Evolutionary conservation across 257 asterid species (phyloP).

Genomic region (Eustoma russellianum): DNA sequence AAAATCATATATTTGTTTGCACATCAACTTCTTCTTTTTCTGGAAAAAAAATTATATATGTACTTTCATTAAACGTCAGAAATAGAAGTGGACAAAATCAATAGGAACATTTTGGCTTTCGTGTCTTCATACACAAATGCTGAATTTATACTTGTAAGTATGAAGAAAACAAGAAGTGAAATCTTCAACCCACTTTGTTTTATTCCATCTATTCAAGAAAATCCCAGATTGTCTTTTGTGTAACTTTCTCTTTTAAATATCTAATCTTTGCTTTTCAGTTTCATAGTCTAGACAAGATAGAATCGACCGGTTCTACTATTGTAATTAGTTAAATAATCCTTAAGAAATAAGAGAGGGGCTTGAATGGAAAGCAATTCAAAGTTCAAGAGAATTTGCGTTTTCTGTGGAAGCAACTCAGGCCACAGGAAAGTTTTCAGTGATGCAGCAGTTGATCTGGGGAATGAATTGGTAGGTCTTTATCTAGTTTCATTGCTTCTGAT

Average conservation of each 20-base stretch:
- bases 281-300: constrained; percentile 1
- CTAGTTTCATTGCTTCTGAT: constrained; percentile 9
- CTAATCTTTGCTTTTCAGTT: constrained; percentile 9
- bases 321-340: constrained; percentile 4
- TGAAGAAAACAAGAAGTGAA: too few species aligned
- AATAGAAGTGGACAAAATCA: too few species aligned
- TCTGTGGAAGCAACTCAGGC: constrained; percentile 96
- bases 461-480: constrained; percentile 65
- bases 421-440: constrained; percentile 88
- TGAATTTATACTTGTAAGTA: too few species aligned
- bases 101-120: too few species aligned
- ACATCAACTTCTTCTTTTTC: too few species aligned
- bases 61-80: too few species aligned
- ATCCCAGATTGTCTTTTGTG: constrained; percentile 23
- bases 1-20: too few species aligned
- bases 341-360: constrained; percentile 4
- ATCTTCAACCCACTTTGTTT: constrained; percentile 7
- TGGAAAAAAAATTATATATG: too few species aligned
- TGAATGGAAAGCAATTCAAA: constrained; percentile 55
- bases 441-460: constrained; percentile 91
- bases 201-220: constrained; percentile 16
- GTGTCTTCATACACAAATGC: too few species aligned
- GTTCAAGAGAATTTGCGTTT: constrained; percentile 89
- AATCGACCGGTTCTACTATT: not conserved
- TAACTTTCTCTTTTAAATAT: constrained; percentile 8